Conservation (phyloP, 1,284 basidiomycete genomes). For the Cutaneotrichosporon mucoides region DNA sequence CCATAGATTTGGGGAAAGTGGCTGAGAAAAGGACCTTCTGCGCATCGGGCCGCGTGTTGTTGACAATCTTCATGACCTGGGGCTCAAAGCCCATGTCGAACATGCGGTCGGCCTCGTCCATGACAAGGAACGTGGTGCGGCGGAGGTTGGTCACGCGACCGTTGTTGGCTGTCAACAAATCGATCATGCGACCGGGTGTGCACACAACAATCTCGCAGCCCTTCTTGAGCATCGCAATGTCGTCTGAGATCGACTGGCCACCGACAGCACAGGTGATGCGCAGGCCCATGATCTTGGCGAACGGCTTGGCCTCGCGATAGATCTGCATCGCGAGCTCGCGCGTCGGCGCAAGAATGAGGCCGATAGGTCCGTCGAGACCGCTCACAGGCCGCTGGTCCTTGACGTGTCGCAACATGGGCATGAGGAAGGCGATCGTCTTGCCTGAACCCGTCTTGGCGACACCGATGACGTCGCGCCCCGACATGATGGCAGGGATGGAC, state of each 20-base stretch:
- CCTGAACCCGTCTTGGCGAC: slow-evolving; percentile 96
- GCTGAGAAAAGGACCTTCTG: slow-evolving; percentile 99
- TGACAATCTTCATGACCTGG: slow-evolving; percentile 97
- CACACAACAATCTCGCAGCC: slow-evolving; percentile 98
- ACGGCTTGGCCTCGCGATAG: slow-evolving; percentile 92
- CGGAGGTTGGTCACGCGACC: slow-evolving; percentile 97
- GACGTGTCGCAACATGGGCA: slow-evolving; percentile 96
- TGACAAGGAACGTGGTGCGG: slow-evolving; percentile 93
- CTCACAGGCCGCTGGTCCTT: slow-evolving; percentile 93
- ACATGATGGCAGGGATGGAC: slow-evolving; percentile 97
- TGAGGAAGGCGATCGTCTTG: slow-evolving; percentile 94
- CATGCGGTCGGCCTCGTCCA: slow-evolving; percentile 99
- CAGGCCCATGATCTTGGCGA: slow-evolving; percentile 82
- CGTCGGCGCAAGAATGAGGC: slow-evolving; percentile 96
- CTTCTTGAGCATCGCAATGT: slow-evolving; percentile 98
- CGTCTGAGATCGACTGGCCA: slow-evolving; percentile 96
- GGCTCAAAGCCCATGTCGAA: slow-evolving; percentile 99
- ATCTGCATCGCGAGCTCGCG: slow-evolving; percentile 97
- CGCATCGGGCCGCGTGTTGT: slow-evolving; percentile 94
- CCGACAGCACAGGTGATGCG: slow-evolving; percentile 95
- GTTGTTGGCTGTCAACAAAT: slow-evolving; percentile 94
- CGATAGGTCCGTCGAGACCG: slow-evolving; percentile 93
- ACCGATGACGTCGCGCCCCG: slow-evolving; percentile 95
- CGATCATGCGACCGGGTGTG: slow-evolving; percentile 99
- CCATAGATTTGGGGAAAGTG: slow-evolving; percentile 99